A percentile compares a stretch with the other conserved stretches of the same genome.
phyloP scores from a whole-genome alignment of 2,329 filamentous ascomycete genomes.

The Thelonectria olida region DNA sequence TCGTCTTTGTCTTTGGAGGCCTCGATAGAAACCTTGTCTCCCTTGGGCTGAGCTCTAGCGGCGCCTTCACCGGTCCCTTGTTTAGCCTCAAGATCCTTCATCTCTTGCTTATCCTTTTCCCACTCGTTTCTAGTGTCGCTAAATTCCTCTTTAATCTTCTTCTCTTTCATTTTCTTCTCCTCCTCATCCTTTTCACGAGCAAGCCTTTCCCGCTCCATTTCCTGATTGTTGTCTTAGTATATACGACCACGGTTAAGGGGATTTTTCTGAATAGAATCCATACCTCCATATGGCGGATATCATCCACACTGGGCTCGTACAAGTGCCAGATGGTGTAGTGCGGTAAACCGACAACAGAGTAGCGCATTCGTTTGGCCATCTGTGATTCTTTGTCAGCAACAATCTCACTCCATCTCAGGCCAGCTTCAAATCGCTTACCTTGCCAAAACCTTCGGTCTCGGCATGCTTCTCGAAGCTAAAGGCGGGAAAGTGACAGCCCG shows the following conservation, averaged over 20 bases:
- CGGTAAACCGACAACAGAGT: constrained; percentile 92
- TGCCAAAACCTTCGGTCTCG: constrained; percentile 98
- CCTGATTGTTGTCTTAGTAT: constrained; percentile 55
- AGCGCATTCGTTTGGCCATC: constrained; percentile 98
- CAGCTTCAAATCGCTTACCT: constrained; percentile 65
- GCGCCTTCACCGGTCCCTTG: constrained; percentile 25
- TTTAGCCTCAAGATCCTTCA: constrained; percentile 68
- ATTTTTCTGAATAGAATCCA: constrained; percentile 30
- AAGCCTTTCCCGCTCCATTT: constrained; percentile 91
- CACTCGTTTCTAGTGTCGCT: constrained; percentile 81
- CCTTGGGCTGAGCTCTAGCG: constrained; percentile 49
- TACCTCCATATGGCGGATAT: constrained; percentile 95
- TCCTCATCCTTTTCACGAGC: constrained; percentile 76
- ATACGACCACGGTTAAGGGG: not conserved
- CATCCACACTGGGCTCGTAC: constrained; percentile 98
- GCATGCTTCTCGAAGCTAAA: constrained; percentile 99
- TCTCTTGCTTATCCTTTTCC: constrained; percentile 87
- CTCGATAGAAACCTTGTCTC: constrained; percentile 43
- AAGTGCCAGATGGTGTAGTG: constrained; percentile 99
- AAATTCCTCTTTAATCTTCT: constrained; percentile 79
- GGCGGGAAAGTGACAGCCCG: constrained; percentile 95
- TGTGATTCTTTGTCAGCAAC: constrained; percentile 48
- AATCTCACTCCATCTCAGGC: not conserved
- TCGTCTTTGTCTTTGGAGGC: not conserved
- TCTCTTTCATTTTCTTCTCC: constrained; percentile 78